Base-by-base conservation (phyloP, 805 yeast genomes). In the Jamesozyma jinghongensis region DNA sequence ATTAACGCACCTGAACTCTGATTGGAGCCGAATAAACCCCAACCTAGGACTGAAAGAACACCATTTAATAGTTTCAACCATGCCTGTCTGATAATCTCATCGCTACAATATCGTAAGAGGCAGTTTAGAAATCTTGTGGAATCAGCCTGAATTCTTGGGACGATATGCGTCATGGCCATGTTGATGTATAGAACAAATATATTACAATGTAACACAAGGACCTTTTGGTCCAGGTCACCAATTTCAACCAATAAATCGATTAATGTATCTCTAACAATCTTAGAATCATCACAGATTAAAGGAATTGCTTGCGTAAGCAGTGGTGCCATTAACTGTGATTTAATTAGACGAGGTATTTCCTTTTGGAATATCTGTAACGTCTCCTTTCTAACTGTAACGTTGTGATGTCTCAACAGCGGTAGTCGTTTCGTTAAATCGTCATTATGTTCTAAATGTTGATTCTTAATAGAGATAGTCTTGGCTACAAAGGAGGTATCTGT, bases 81-180 rank as follows among this genome's bases (percentile, higher is more conserved):
- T 38, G 78, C 71, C 17, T 77, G 67, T 39, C 80, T 70, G 5
- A 78, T 74, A 11, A 85, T 60, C 6, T 81, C 68, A 33, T 68
- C 72, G 2, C 74, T 68, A 19, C 79, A 74, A 41, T 70, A 63
- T 34, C 70, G 66, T n/a, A 86, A 57, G 40, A 87, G 56, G 3
- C 79, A 68, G 31, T 70, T 67, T 19, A 88, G 63, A 50, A 82
- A 84, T 43, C 71, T 74, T 0, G 90, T 75, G 2, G 94, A 77
- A 44, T 84, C 87, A 34, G 75, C 74, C 41, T 95, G 73, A 20
- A 92, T 78, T 3, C 76, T 77, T 1, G 86, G 79, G 25, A 73
- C 73, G 32, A 92, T 82, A 58, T 92, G 97, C 14, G 97, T 83
- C 96, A 92, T 90, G 3, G 95, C 94, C 39, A 90, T 81, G 50